These are phyloP conservation scores for Hagleromyces aurorensis DNA, from an alignment of 805 yeast genomes.

Conservation along the genomic window DNA sequence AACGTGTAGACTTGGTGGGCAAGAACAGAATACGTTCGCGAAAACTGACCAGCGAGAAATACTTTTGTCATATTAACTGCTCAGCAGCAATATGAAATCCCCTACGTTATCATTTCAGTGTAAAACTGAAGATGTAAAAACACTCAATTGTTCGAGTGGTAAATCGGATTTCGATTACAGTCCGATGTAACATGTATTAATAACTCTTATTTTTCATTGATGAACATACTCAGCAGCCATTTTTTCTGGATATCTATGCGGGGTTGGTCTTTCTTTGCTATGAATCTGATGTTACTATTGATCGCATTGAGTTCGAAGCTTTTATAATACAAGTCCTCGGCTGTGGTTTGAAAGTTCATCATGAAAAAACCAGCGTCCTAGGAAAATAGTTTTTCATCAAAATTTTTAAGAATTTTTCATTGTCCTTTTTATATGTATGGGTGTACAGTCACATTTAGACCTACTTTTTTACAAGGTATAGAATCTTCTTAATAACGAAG, in stretches of 20 bases:
- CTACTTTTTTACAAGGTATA: too few species aligned
- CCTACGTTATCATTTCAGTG: slow-evolving; percentile 16
- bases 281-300: too few species aligned
- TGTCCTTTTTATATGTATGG: too few species aligned
- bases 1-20: slow-evolving; percentile 6
- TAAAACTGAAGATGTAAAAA: background rate
- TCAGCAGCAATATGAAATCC: slow-evolving; percentile 26
- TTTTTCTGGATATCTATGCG: slow-evolving; percentile 16
- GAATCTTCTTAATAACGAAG: too few species aligned
- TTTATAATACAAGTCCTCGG: too few species aligned
- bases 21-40: too few species aligned
- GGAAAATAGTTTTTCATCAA: too few species aligned
- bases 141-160: slow-evolving; percentile 1
- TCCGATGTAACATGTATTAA: slow-evolving; percentile 21
- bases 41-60: slow-evolving; percentile 14
- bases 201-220: slow-evolving; percentile 1
- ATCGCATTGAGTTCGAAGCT: too few species aligned
- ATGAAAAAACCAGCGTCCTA: too few species aligned
- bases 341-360: too few species aligned
- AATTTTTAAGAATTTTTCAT: too few species aligned
- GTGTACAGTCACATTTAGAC: too few species aligned
- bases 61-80: slow-evolving; percentile 25
- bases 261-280: slow-evolving; percentile 8
- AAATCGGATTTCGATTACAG: slow-evolving; percentile 3
- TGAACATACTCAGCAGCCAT: slow-evolving; percentile 35